Percentiles rank a stretch among this genome's conserved stretches.
Evolutionary conservation across 257 asterid species (phyloP).

Genomic region (Salvia hispanica): DNA sequence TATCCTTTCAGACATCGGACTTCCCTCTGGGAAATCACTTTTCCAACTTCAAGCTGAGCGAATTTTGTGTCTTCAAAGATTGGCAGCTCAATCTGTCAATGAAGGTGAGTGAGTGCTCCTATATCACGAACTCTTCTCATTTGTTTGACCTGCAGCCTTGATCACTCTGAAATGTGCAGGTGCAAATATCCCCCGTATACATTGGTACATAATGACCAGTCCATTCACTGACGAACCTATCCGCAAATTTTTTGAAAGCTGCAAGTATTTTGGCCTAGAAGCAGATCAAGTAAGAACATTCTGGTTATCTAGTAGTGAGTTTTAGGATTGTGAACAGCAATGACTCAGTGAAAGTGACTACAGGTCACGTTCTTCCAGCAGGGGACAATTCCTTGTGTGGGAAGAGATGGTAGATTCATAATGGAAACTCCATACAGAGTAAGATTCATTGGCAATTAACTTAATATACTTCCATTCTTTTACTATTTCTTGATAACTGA

Average conservation of each 20-base stretch:
- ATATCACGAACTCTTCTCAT: slow-evolving; percentile 22
- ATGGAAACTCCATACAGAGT: slow-evolving; percentile 94
- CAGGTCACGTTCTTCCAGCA: slow-evolving; percentile 97
- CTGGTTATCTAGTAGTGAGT: slow-evolving; percentile 6
- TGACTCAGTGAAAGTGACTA: slow-evolving; percentile 33
- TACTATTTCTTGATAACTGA: not conserved
- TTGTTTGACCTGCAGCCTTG: slow-evolving; percentile 25
- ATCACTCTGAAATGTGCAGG: slow-evolving; percentile 50
- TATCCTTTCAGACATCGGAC: slow-evolving; percentile 72
- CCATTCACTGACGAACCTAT: slow-evolving; percentile 94
- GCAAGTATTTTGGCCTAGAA: slow-evolving; percentile 92
- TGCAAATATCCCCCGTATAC: slow-evolving; percentile 57
- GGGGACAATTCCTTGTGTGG: slow-evolving; percentile 93
- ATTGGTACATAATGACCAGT: slow-evolving; percentile 98
- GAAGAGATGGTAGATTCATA: slow-evolving; percentile 85
- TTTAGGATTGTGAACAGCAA: slow-evolving; percentile 30
- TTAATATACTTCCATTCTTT: slow-evolving; percentile 3
- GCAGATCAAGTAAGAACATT: slow-evolving; percentile 70
- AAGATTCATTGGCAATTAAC: slow-evolving; percentile 37
- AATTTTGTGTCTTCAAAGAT: slow-evolving; percentile 76
- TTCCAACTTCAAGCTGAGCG: slow-evolving; percentile 98
- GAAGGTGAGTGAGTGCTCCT: slow-evolving; percentile 56
- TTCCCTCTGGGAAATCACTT: slow-evolving; percentile 97
- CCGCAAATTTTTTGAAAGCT: slow-evolving; percentile 82
- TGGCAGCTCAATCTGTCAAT: slow-evolving; percentile 74